These are phyloP conservation scores for Lachancea lanzarotensis DNA, from an alignment of 805 yeast genomes.

Conservation along the genomic window DNA sequence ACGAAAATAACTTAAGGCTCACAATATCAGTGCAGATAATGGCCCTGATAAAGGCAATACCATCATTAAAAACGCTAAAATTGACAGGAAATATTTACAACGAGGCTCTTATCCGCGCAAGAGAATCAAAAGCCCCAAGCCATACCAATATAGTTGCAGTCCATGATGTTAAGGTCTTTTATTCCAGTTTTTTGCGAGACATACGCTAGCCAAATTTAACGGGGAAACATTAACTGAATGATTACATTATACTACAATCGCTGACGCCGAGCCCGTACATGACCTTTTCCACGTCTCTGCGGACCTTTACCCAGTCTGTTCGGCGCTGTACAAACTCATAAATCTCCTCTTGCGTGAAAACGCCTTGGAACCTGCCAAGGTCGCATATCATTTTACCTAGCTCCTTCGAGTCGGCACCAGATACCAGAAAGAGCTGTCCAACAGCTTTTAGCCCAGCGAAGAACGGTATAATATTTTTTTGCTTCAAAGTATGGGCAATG, in stretches of 20 bases:
- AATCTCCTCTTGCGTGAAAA: slow-evolving; percentile 89
- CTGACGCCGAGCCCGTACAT: slow-evolving; percentile 84
- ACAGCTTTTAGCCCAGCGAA: slow-evolving; percentile 76
- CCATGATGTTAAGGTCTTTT: slow-evolving; percentile 32
- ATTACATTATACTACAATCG: slow-evolving; percentile 60
- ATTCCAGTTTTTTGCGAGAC: slow-evolving; percentile 29
- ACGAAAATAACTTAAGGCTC: slow-evolving; percentile 22
- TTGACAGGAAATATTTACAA: slow-evolving; percentile 32
- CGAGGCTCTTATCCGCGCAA: slow-evolving; percentile 29
- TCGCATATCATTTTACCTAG: slow-evolving; percentile 80
- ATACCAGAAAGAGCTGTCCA: slow-evolving; percentile 76
- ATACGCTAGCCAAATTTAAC: neutral
- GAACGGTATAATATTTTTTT: slow-evolving; percentile 64
- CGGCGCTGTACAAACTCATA: slow-evolving; percentile 85
- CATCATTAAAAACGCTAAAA: slow-evolving; percentile 25
- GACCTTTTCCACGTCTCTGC: slow-evolving; percentile 81
- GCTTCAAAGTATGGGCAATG: slow-evolving; percentile 49
- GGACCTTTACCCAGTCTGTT: slow-evolving; percentile 76
- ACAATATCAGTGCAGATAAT: slow-evolving; percentile 30
- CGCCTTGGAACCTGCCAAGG: slow-evolving; percentile 77
- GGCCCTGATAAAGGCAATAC: slow-evolving; percentile 30
- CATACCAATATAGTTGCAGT: slow-evolving; percentile 23
- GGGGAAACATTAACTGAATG: neutral
- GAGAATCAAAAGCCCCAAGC: slow-evolving; percentile 25
- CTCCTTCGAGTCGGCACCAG: slow-evolving; percentile 62